Evolutionary conservation across 768 basidiomycete species (phyloP), one percentile per base, ranked within the genome.

Genomic region (Macrolepiota albuminosa): DNA sequence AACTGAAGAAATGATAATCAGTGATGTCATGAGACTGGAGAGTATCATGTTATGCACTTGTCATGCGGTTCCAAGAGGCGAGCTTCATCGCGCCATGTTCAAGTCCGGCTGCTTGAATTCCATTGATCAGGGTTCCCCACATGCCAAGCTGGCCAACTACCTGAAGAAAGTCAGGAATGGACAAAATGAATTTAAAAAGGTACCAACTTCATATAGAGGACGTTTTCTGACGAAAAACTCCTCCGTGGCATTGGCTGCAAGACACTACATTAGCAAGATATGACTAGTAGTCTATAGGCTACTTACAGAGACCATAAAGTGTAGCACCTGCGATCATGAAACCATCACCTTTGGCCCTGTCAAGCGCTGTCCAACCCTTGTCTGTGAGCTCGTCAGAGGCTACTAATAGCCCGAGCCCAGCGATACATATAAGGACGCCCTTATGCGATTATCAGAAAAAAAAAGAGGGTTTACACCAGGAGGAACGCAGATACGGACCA

Each of bases 321-420:
- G 90, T 89, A 4, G 93, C 90, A 31, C 91, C 93, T 50, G 87
- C 80, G 59, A 95, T 83, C 89, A 94, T 93, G 69, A 93, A 92
- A 31, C 80, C 86, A 70, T 93, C 91, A 11, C 93, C 93, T 69
- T 89, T 90, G 39, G 83, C 88, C 70, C 82, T 81, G 67, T 73
- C 76, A 4, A 84, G 64, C 13, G 93, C 85, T 13, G 79, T 71
- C 75, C 82, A 93, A 69, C 88, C 81, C 73, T 93, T 93, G 61
- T 85, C 75, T 29, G 91, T 94, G 53, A 93, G 67, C 64, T 87
- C 77, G 66, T 95, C 93, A 14, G 90, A 88, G 6, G 79, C 80
- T 40, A 94, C 92, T 56, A 94, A 87, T 71, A 94, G 71, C 3
- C 86, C 93, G 26, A 94, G 80, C 1, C 92, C 93, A 33, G 75